Base-by-base conservation (phyloP, 1,139 yeast genomes). In the Geotrichum bryndzae region DNA sequence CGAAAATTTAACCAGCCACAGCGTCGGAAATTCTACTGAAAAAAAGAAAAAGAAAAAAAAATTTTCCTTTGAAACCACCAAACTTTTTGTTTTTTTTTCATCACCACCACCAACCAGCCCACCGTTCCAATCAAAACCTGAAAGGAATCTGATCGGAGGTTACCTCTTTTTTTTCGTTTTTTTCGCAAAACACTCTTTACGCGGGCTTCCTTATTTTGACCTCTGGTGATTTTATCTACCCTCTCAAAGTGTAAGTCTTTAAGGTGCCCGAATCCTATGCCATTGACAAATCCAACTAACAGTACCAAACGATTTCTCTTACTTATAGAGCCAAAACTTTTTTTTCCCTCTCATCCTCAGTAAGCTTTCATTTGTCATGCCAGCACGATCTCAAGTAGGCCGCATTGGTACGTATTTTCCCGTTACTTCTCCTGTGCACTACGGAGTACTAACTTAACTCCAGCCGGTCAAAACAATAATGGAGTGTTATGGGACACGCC, bases 311-410 rank as follows among this genome's bases (percentile, higher is more conserved):
- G n/a, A n/a, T 15, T 15, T 41, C 46, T 41, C 18, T 41, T n/a
- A 41, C 46, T 41, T 41, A 41, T 41, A 41, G 46, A 41, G 15
- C 46, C 18, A 27, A 27, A 6, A 27, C 6, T 41, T n/a, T 41
- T 41, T 41, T 6, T 15, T 41, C 15, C 10, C 15, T 35, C 41
- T 2, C 7, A 11, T 35, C 13, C 45, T 41, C 22, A 41, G n/a
- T 15, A 13, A 41, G n/a, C 22, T n/a, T 5, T 41, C 13, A 41
- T 41, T 41, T 41, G 18, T n/a, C 46, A 55, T 55, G 54, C 54
- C 55, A 33, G 57, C 53, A 25, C 57, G 62, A 54, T 52, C 58
- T 22, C 62, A 60, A 56, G 54, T 52, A 41, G 62, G 62, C 51
- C 58, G 58, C 22, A 41, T 60, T 35, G 56, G 62, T 60, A 60